phyloP scores from a whole-genome alignment of 2,329 filamentous ascomycete genomes.

The Bipolaris zeicola region DNA sequence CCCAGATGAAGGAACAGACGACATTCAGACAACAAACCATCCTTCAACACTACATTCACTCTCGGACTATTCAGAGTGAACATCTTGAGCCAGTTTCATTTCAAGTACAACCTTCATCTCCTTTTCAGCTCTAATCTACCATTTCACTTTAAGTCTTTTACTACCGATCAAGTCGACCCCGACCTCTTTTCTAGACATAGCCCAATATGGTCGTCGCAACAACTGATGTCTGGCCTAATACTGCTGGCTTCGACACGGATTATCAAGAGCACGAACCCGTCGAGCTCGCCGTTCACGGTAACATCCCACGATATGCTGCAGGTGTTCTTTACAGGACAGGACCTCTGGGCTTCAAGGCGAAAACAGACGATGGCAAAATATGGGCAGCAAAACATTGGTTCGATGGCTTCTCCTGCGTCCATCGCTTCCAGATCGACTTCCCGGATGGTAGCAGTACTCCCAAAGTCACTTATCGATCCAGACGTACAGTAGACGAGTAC shows the following conservation, averaged over 20 bases:
- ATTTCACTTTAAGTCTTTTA: background rate
- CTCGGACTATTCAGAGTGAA: background rate
- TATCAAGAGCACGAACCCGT: conserved; percentile 70
- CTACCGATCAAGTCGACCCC: background rate
- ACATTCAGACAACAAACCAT: too few relatives aligned
- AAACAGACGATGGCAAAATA: conserved; percentile 63
- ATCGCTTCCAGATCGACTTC: conserved; percentile 71
- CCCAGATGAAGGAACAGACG: too few relatives aligned
- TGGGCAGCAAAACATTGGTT: conserved; percentile 78
- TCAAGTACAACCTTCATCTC: background rate
- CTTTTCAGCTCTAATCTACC: background rate
- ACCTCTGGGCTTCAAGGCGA: conserved; percentile 67
- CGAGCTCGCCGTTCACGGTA: conserved; percentile 66
- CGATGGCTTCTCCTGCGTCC: conserved; percentile 73
- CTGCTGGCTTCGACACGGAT: conserved; percentile 63
- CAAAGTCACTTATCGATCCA: conserved; percentile 72
- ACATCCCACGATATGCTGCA: conserved; percentile 72
- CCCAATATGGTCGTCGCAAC: conserved; percentile 13
- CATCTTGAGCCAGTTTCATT: background rate
- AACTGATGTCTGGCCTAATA: conserved; percentile 39
- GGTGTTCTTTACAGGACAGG: conserved; percentile 72
- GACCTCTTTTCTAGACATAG: background rate
- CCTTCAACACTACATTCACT: background rate
- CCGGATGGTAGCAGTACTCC: conserved; percentile 41
- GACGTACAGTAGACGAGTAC: conserved; percentile 68